phyloP scores from a whole-genome alignment of 345 rosid genomes.

The Cardiospermum halicacabum region DNA sequence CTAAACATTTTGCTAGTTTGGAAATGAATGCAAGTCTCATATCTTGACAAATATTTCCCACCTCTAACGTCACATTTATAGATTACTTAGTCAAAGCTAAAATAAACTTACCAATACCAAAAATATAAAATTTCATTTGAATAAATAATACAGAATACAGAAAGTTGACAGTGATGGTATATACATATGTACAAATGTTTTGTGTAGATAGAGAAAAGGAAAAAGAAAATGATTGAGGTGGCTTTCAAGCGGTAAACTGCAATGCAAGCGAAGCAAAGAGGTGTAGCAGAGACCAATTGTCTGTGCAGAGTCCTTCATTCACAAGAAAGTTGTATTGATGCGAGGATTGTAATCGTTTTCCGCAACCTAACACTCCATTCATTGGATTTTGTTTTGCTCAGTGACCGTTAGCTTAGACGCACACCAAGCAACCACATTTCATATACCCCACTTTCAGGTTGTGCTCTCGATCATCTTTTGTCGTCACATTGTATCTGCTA shows the following conservation, averaged over 20 bases:
- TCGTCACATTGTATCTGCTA: neutral
- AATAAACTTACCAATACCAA: no score
- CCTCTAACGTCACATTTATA: conserved; percentile 11
- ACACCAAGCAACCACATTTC: conserved; percentile 35
- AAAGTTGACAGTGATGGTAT: neutral
- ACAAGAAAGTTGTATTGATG: conserved; percentile 36
- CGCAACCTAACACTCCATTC: conserved; percentile 40
- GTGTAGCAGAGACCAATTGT: conserved; percentile 17
- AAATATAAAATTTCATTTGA: no score
- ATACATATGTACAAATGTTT: no score
- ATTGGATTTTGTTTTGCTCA: conserved; percentile 30
- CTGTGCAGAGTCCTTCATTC: conserved; percentile 31
- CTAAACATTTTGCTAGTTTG: neutral
- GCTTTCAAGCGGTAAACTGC: conserved; percentile 39
- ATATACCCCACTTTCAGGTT: conserved; percentile 21
- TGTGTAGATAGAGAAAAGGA: neutral
- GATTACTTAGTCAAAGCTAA: neutral
- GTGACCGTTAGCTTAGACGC: conserved; percentile 52
- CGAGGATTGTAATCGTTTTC: conserved; percentile 36
- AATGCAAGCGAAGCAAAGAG: conserved; percentile 63
- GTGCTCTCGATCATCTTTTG: conserved; percentile 1
- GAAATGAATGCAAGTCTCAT: conserved; percentile 1
- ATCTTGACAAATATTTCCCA: conserved; percentile 9
- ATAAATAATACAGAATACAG: neutral
- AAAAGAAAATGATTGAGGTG: conserved; percentile 3